Conservation (phyloP, 352 stramenopile genomes). For the Phytophthora pini region DNA sequence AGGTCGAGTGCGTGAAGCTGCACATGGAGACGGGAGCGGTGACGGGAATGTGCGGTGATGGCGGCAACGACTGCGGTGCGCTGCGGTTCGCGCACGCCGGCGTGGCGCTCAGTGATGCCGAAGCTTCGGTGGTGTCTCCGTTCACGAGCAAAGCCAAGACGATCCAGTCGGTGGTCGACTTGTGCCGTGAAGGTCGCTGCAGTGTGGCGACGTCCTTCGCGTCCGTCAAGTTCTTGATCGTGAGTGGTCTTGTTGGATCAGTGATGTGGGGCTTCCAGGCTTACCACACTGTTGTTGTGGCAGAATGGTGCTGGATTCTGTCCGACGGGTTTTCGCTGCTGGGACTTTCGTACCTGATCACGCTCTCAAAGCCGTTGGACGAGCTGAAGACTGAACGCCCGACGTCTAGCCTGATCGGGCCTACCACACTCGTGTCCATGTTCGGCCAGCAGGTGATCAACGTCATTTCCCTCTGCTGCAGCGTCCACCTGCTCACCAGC, state of each 20-base stretch:
- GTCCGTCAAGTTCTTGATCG: slow-evolving; percentile 89
- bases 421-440: slow-evolving; percentile 51
- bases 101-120: slow-evolving; percentile 89
- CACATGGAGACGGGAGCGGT: slow-evolving; percentile 61
- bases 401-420: slow-evolving; percentile 72
- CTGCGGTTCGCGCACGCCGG: slow-evolving; percentile 91
- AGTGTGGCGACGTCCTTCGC: slow-evolving; percentile 86
- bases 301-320: slow-evolving; percentile 79
- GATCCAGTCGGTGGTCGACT: slow-evolving; percentile 63
- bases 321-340: slow-evolving; percentile 71
- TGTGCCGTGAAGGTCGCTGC: slow-evolving; percentile 89
- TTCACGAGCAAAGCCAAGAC: slow-evolving; percentile 80
- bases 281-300: slow-evolving; percentile 75
- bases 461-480: slow-evolving; percentile 47
- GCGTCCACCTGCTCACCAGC: slow-evolving; percentile 35
- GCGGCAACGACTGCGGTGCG: slow-evolving; percentile 92
- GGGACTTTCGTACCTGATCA: slow-evolving; percentile 76
- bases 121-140: slow-evolving; percentile 88
- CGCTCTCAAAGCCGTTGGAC: slow-evolving; percentile 58
- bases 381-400: slow-evolving; percentile 32
- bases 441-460: slow-evolving; percentile 66
- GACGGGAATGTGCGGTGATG: slow-evolving; percentile 86
- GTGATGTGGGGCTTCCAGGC: slow-evolving; percentile 72
- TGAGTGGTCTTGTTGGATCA: slow-evolving; percentile 85
- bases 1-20: slow-evolving; percentile 40